Evolutionary conservation across 495 filamentous ascomycete genomes (phyloP).

Genomic region (Hyaloscypha variabilis): DNA sequence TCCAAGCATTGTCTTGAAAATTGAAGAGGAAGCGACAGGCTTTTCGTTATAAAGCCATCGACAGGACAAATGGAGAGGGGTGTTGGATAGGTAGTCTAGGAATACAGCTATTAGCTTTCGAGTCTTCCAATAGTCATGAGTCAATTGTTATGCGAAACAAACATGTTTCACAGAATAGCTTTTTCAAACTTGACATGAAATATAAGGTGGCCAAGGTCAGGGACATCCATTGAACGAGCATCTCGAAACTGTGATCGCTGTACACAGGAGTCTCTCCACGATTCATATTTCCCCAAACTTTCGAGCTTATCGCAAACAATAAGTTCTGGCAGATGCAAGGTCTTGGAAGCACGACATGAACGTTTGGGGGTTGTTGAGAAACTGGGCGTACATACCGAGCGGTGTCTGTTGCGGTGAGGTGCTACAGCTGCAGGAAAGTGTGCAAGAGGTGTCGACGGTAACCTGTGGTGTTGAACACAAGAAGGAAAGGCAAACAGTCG

Average conservation of each 20-base stretch:
- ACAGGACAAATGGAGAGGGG: constrained; percentile 11
- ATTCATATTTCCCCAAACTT: neutral
- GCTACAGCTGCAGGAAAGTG: neutral
- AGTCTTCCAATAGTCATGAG: neutral
- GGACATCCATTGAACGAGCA: neutral
- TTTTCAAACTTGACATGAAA: neutral
- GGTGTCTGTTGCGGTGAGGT: constrained; percentile 6
- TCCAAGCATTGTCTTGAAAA: constrained; percentile 49
- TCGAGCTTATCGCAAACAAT: neutral
- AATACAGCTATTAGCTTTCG: neutral
- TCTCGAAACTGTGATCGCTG: neutral
- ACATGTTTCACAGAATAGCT: no score
- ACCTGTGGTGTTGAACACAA: constrained; percentile 14
- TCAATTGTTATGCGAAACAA: neutral
- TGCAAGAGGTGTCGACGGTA: neutral
- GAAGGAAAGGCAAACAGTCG: neutral
- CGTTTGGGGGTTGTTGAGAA: neutral
- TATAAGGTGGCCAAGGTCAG: neutral
- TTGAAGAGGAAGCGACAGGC: neutral
- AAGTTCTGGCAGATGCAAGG: neutral
- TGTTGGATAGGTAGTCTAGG: neutral
- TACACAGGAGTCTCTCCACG: neutral
- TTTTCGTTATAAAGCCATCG: constrained; percentile 30
- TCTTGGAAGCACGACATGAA: neutral
- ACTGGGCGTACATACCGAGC: neutral